Base-by-base conservation (phyloP, 768 basidiomycete genomes). In the Serendipita indica region DNA sequence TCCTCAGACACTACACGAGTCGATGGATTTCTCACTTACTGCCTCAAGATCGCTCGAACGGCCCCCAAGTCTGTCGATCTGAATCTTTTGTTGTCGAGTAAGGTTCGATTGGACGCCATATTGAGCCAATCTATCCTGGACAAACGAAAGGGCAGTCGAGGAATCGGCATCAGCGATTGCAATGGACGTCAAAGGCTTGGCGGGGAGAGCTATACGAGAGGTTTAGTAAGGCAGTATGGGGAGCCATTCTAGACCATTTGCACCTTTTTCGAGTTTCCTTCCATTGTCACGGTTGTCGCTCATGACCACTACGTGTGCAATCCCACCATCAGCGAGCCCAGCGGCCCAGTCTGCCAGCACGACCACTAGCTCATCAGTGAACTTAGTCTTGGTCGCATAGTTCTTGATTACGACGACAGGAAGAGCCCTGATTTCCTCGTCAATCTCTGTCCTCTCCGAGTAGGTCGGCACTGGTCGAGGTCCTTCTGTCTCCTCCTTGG, bases 261-360 rank as follows among this genome's bases (percentile, higher is more conserved):
- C 37, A 86, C 89, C 84, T 75, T 84, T 86, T 0, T 89, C 81
- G 4, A 98, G 72, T n/a, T 79, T 74, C 67, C 90, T 96, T 1
- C 81, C 75, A 60, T 93, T 86, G 64, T 91, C 90, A 27, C 86
- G 79, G 63, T 90, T 91, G 67, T 98, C 89, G 64, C 89, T 89
- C 41, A 92, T 72, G 33, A 98, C 81, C 12, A 25, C 27, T 41
- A 35, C 18, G 16, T 33, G 16, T 28, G 64, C 46, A 59, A 88
- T 89, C 73, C 84, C 79, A 63, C 82, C 87, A 67, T 96, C 89
- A 0, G 83, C 81, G 43, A 98, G 72, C 7, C 73, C 75, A 0
- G 88, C 89, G 2, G 81, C 84, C 94, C 94, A 99, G 58, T 84
- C 80, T 0, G 87, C 77, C 28, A 99, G 70, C 1, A 83, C 84